Percentiles rank a stretch among this genome's conserved stretches.
phyloP scores from a whole-genome alignment of 75 land plant genomes.

The Cryptomeria japonica region DNA sequence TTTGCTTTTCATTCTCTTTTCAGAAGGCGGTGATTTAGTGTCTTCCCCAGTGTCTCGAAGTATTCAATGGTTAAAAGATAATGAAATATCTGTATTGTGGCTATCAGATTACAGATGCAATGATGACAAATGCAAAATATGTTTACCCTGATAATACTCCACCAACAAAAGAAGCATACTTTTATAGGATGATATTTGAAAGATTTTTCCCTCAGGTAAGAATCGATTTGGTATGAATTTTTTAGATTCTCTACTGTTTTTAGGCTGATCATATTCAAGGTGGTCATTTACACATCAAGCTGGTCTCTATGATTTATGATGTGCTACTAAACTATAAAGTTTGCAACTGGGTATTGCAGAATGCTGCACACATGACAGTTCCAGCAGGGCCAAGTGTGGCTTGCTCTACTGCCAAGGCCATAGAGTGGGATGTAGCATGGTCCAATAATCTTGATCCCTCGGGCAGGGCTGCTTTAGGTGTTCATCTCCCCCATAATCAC shows the following conservation, averaged over 20 bases:
- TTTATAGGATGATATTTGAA: constrained; percentile 85
- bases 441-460: constrained; percentile 76
- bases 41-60: not conserved
- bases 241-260: not conserved
- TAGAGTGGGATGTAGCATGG: constrained; percentile 84
- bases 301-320: not conserved
- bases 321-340: not conserved
- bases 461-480: constrained; percentile 77
- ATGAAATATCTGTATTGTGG: not conserved
- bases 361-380: constrained; percentile 63
- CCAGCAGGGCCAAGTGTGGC: constrained; percentile 85
- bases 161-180: constrained; percentile 79
- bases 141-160: constrained; percentile 91
- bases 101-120: constrained; percentile 74
- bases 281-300: not conserved
- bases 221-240: not conserved
- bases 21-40: not conserved
- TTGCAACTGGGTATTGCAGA: constrained; percentile 32
- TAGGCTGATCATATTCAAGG: not conserved
- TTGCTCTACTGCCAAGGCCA: constrained; percentile 79
- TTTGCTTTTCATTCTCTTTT: not conserved
- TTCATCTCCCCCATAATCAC: constrained; percentile 25
- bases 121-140: constrained; percentile 73
- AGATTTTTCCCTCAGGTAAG: constrained; percentile 83
- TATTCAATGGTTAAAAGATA: not conserved